Evolutionary conservation across 805 yeast species (phyloP).

Genomic region (Metschnikowia lunata): DNA sequence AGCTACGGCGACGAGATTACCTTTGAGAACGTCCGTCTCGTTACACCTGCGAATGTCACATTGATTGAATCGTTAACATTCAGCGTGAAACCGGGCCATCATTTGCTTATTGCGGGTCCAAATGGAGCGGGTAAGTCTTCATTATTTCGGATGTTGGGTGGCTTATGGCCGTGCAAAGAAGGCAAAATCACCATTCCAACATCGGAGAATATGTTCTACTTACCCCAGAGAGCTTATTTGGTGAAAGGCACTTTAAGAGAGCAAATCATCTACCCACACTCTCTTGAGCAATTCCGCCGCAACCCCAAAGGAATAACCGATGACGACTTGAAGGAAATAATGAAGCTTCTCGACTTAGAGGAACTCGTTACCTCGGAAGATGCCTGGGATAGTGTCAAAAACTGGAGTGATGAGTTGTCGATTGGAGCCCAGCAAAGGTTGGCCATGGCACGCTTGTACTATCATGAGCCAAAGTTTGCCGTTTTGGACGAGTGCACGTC

Average conservation of each 20-base stretch:
- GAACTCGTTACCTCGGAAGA: slow-evolving; percentile 42
- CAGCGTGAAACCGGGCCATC: slow-evolving; percentile 74
- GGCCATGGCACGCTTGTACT: slow-evolving; percentile 89
- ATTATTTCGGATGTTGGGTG: slow-evolving; percentile 83
- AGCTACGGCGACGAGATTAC: slow-evolving; percentile 51
- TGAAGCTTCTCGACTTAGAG: slow-evolving; percentile 54
- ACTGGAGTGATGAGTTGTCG: slow-evolving; percentile 86
- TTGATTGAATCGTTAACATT: slow-evolving; percentile 65
- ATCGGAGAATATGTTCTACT: slow-evolving; percentile 67
- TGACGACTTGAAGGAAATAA: slow-evolving; percentile 47
- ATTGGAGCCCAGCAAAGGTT: slow-evolving; percentile 90
- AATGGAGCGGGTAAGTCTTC: slow-evolving; percentile 97
- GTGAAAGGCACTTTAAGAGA: slow-evolving; percentile 77
- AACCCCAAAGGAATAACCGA: slow-evolving; percentile 40
- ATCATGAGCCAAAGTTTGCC: slow-evolving; percentile 89
- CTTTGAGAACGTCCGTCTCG: slow-evolving; percentile 71
- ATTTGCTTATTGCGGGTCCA: slow-evolving; percentile 87
- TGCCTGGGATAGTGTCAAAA: slow-evolving; percentile 58
- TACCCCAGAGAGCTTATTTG: slow-evolving; percentile 90
- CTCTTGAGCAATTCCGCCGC: slow-evolving; percentile 50
- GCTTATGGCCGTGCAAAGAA: slow-evolving; percentile 79
- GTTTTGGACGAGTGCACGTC: slow-evolving; percentile 95
- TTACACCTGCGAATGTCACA: slow-evolving; percentile 79
- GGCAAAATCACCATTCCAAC: slow-evolving; percentile 62
- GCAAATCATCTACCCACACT: slow-evolving; percentile 85